These are phyloP conservation scores for Yamadazyma dendronema DNA, from an alignment of 1,139 yeast genomes.

Conservation along the genomic window DNA sequence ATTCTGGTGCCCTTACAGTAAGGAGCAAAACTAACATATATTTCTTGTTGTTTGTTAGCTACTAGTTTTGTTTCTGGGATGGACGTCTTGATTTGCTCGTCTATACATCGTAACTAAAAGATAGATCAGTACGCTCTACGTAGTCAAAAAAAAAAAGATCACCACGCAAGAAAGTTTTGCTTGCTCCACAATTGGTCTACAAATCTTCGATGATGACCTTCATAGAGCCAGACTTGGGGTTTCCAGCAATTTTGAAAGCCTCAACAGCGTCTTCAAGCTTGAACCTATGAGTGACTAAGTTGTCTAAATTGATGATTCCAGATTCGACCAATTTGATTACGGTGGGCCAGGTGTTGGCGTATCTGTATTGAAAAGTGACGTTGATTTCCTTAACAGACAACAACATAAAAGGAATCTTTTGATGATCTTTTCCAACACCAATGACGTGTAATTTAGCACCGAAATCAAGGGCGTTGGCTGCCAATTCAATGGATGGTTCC, in stretches of 20 bases:
- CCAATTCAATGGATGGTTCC: constrained; percentile 60
- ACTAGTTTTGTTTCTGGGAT: too few species aligned
- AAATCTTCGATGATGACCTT: constrained; percentile 65
- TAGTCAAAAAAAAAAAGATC: too few species aligned
- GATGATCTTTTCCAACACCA: constrained; percentile 62
- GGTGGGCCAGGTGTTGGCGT: constrained; percentile 31
- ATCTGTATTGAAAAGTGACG: constrained; percentile 58
- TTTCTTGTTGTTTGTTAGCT: too few species aligned
- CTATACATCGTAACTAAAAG: too few species aligned
- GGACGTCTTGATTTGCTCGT: too few species aligned
- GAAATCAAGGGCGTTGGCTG: constrained; percentile 50
- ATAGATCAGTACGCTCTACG: too few species aligned
- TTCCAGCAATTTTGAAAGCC: constrained; percentile 64
- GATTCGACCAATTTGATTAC: constrained; percentile 47
- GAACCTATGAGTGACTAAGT: constrained; percentile 69
- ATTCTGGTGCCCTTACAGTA: too few species aligned
- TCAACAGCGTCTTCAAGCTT: constrained; percentile 64
- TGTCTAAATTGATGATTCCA: constrained; percentile 31
- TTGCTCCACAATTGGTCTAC: too few species aligned
- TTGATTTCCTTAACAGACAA: constrained; percentile 62
- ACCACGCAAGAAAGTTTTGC: too few species aligned
- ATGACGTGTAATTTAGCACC: constrained; percentile 67
- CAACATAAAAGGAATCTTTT: constrained; percentile 64
- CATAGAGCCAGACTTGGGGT: constrained; percentile 46
- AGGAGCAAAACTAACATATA: too few species aligned